phyloP scores from a whole-genome alignment of 1,284 basidiomycete species.

The Cryptococcus sp. region DNA sequence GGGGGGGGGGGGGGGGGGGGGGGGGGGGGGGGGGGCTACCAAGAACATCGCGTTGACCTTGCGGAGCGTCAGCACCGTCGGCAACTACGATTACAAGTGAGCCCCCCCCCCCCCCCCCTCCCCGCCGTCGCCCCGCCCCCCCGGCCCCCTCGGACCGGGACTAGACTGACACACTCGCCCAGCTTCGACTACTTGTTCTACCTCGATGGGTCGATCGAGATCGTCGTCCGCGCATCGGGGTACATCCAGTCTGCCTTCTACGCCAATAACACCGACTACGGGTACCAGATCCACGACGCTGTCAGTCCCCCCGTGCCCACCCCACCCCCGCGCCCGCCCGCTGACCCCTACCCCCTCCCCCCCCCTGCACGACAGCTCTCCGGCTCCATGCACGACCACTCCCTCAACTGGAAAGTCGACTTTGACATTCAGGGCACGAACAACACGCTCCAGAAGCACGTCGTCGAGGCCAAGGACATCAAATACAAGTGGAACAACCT shows the following conservation, averaged over 20 bases:
- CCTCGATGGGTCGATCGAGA: slow-evolving; percentile 41
- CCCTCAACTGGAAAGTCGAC: slow-evolving; percentile 61
- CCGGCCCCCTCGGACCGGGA: too few species aligned
- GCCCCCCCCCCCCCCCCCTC: too few species aligned
- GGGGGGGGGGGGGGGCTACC: too few species aligned
- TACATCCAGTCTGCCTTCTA: slow-evolving; percentile 56
- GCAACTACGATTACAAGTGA: slow-evolving; percentile 56
- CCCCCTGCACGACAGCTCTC: too few species aligned
- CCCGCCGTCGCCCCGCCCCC: too few species aligned
- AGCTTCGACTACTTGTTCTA: slow-evolving; percentile 38
- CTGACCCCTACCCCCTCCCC: background rate
- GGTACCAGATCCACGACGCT: slow-evolving; percentile 60
- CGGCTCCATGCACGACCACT: slow-evolving; percentile 64
- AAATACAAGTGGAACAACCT: slow-evolving; percentile 58
- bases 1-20: background rate
- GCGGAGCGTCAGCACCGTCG: slow-evolving; percentile 59
- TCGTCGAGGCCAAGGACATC: slow-evolving; percentile 52
- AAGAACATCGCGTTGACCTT: slow-evolving; percentile 61
- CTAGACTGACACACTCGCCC: background rate
- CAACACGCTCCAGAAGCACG: slow-evolving; percentile 58
- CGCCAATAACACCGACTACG: slow-evolving; percentile 55
- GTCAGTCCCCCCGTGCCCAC: slow-evolving; percentile 20
- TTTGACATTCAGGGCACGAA: slow-evolving; percentile 59
- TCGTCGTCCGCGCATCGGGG: slow-evolving; percentile 39
- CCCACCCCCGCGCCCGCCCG: background rate